Evolutionary conservation across 106 monocot genomes (phyloP), one percentile per base, ranked within the genome.

Genomic region (Vanilla planifolia): DNA sequence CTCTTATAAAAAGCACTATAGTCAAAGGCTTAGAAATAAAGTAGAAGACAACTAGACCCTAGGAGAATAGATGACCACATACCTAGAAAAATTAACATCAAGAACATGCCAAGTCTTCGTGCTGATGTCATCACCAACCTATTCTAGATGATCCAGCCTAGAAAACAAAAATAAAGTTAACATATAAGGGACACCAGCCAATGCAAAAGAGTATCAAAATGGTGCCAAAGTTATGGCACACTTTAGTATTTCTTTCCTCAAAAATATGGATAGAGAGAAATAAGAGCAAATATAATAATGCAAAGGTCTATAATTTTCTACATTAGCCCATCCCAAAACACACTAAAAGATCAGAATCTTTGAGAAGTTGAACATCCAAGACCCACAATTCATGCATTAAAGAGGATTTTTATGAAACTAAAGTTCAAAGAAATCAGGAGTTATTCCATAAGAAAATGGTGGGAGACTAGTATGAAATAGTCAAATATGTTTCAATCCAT

Each of bases 1-100:
- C n/a, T 1, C 35, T 13, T 11, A 24, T 23, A n/a, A 59, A 36
- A 40, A 56, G 17, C 30, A 59, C 14, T 43, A 42, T 39, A 16
- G 43, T 40, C 61, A 61, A 16, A 42, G 9, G 4, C 8, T 6
- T 60, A n/a, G 9, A 4, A 37, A 24, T 24, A 1, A 42, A 32
- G n/a, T 4, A 26, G 6, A 60, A 42, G 25, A 41, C 7, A 26
- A 25, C 20, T 7, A 61, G 42, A 14, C 9, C 1, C 34, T n/a
- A 43, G 20, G 43, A 40, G 40, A 43, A 14, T 20, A 25, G n/a
- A 40, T 42, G 26, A 43, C 28, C n/a, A n/a, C n/a, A 61, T 61
- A 61, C 61, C 61, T 23, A 61, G 2, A 42, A 27, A 61, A 61
- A 61, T 25, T 14, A 41, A 8, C 20, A 61, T 43, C 42, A 61